These are phyloP conservation scores for Lactuca saligna DNA, from an alignment of 129 eudicot genomes.

Conservation along the genomic window DNA sequence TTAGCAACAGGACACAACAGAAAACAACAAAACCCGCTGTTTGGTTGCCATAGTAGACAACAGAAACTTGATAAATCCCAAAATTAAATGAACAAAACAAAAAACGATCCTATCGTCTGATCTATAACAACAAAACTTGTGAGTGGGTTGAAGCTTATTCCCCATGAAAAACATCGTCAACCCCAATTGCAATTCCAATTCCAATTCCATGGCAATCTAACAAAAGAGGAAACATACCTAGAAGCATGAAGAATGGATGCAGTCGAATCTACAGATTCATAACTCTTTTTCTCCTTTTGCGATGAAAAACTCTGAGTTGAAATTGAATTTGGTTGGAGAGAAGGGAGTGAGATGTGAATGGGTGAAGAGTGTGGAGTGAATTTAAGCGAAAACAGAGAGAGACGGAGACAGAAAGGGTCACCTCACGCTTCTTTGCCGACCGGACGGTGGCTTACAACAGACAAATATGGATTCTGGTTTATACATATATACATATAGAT, in stretches of 20 bases:
- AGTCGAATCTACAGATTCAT: slow-evolving; percentile 1
- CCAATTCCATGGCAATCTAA: slow-evolving; percentile 11
- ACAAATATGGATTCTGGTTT: slow-evolving; percentile 23
- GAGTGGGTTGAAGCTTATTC: background rate
- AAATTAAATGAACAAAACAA: background rate
- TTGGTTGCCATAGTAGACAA: slow-evolving; percentile 6
- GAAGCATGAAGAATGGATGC: slow-evolving; percentile 1
- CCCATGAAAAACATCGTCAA: background rate
- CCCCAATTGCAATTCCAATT: background rate
- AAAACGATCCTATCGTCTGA: background rate
- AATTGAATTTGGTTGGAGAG: slow-evolving; percentile 18
- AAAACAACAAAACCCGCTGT: slow-evolving; percentile 29
- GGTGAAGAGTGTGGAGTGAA: slow-evolving; percentile 6
- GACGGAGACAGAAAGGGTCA: slow-evolving; percentile 37
- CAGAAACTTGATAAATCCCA: slow-evolving; percentile 15
- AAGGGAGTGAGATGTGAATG: slow-evolving; percentile 2
- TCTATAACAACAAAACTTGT: background rate
- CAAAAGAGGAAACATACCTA: slow-evolving; percentile 15
- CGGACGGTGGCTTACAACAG: slow-evolving; percentile 41
- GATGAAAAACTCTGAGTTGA: background rate
- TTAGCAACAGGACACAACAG: slow-evolving; percentile 27
- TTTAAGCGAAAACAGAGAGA: slow-evolving; percentile 21
- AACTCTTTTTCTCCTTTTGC: background rate
- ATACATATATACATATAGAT: background rate
- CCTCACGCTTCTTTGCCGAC: slow-evolving; percentile 41